A percentile compares a stretch with the other conserved stretches of the same genome.
Conservation (phyloP, 306 rosid species). For the Malus sylvestris region DNA sequence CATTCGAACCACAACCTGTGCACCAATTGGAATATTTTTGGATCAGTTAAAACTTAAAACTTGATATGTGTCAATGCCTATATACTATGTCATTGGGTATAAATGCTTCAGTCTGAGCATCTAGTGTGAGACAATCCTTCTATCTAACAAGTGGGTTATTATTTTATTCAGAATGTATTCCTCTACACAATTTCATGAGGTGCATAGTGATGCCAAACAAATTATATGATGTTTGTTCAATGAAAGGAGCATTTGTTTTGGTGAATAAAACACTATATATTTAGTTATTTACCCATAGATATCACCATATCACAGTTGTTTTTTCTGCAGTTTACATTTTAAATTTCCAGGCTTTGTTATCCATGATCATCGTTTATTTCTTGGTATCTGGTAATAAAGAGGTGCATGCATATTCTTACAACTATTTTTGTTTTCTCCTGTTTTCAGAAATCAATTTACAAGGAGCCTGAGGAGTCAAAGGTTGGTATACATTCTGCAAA, state of each 20-base stretch:
- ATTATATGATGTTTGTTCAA: neutral
- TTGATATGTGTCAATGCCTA: neutral
- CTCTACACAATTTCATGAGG: neutral
- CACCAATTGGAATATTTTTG: neutral
- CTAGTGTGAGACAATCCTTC: neutral
- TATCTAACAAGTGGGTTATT: neutral
- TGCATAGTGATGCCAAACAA: neutral
- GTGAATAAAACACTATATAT: neutral
- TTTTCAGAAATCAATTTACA: slow-evolving; percentile 76
- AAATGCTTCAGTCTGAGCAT: neutral
- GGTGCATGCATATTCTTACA: slow-evolving; percentile 10
- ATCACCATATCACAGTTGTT: neutral
- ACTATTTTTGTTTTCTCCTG: neutral
- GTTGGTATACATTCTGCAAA: slow-evolving; percentile 33
- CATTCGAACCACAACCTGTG: neutral
- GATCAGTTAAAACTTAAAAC: neutral
- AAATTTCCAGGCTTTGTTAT: neutral
- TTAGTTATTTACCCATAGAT: neutral
- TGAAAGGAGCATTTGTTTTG: neutral
- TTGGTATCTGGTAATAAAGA: neutral
- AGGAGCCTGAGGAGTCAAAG: slow-evolving; percentile 74
- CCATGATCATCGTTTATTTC: neutral
- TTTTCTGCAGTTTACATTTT: neutral
- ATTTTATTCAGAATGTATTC: neutral
- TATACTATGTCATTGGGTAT: neutral